Evolutionary conservation across 805 yeast genomes (phyloP).

Genomic region (Lipomyces spencermartinsiae): DNA sequence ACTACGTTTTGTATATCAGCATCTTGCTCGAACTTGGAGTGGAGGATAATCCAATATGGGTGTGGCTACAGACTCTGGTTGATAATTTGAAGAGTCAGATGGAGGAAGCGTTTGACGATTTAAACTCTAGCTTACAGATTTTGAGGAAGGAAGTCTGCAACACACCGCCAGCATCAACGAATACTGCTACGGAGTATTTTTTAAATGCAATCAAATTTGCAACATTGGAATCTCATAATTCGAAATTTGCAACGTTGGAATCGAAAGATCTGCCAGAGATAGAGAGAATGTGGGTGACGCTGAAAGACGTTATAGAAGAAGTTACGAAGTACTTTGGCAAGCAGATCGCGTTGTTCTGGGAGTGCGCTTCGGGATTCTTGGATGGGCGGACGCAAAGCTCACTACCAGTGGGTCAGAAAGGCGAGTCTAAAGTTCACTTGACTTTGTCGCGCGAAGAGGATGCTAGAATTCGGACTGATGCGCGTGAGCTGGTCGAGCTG

Average conservation of each 20-base stretch:
- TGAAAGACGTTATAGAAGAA: constrained; percentile 52
- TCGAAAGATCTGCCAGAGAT: constrained; percentile 59
- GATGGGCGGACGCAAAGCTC: constrained; percentile 55
- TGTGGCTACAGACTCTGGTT: constrained; percentile 64
- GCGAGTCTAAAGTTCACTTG: constrained; percentile 49
- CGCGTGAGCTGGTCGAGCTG: constrained; percentile 48
- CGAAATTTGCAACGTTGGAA: constrained; percentile 32
- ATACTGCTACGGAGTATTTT: constrained; percentile 11
- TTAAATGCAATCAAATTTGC: constrained; percentile 25
- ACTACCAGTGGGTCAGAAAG: constrained; percentile 52
- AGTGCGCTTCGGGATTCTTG: constrained; percentile 59
- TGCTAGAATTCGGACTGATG: constrained; percentile 50
- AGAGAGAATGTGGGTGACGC: constrained; percentile 64
- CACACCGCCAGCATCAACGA: constrained; percentile 10
- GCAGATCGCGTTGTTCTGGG: constrained; percentile 60
- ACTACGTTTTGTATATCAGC: constrained; percentile 36
- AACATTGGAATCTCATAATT: constrained; percentile 9
- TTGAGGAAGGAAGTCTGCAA: constrained; percentile 25
- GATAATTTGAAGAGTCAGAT: constrained; percentile 50
- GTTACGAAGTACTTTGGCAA: constrained; percentile 48
- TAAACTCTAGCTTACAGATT: constrained; percentile 34
- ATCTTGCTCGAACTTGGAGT: constrained; percentile 68
- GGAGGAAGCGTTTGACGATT: constrained; percentile 51
- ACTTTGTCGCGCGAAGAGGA: constrained; percentile 54
- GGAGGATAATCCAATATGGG: constrained; percentile 66